phyloP scores from a whole-genome alignment of 2,329 filamentous ascomycete genomes.

The Pestalotiopsis sp. region DNA sequence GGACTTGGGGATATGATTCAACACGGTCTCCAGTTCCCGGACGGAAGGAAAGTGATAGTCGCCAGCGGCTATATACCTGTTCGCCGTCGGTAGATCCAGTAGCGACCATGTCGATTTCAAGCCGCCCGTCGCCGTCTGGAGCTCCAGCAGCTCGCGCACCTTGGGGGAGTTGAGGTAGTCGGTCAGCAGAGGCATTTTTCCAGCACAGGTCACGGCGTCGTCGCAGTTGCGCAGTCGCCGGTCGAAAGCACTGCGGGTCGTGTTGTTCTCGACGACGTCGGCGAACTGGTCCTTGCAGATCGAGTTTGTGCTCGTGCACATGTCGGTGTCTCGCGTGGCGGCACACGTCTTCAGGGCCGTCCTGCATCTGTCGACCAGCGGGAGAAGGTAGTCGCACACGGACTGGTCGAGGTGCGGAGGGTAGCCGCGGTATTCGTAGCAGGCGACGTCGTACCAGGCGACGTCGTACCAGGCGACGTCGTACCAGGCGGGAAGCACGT shows the following conservation, averaged over 20 bases:
- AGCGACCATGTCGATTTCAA: not conserved
- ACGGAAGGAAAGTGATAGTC: not conserved
- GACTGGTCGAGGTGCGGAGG: not conserved
- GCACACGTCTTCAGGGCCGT: not conserved
- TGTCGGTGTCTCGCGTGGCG: not conserved
- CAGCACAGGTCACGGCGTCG: not conserved
- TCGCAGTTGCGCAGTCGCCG: not conserved
- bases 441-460: not conserved
- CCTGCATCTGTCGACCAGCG: not conserved
- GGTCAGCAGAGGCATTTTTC: not conserved
- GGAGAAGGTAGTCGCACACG: not conserved
- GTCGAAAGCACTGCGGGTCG: not conserved
- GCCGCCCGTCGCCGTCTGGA: not conserved
- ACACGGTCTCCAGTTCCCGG: not conserved
- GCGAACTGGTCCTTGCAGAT: not conserved
- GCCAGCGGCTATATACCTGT: not conserved
- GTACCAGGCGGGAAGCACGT: not conserved
- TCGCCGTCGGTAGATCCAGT: not conserved
- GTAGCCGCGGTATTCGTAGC: not conserved
- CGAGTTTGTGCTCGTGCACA: not conserved
- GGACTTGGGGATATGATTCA: not conserved
- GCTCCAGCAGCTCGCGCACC: not conserved
- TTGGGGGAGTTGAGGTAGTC: not conserved
- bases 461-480: not conserved
- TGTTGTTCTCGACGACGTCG: not conserved